phyloP scores from a whole-genome alignment of 2,329 filamentous ascomycete genomes.

The Cyphellophora europaea region DNA sequence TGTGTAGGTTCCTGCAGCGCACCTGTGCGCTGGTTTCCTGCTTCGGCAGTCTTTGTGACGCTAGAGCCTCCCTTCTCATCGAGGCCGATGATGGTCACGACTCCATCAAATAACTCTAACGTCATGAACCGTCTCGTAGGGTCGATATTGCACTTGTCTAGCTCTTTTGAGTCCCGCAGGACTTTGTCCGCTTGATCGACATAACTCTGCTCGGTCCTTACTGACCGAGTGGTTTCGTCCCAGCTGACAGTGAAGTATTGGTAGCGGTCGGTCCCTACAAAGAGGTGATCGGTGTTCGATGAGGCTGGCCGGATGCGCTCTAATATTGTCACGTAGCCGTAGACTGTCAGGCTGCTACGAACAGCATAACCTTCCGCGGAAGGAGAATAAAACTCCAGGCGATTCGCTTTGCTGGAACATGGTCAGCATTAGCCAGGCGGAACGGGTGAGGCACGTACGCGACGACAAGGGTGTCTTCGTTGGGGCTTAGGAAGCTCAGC shows the following conservation, averaged over 20 bases:
- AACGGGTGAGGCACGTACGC: conserved; percentile 54
- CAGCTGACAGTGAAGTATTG: conserved; percentile 87
- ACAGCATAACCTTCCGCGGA: conserved; percentile 56
- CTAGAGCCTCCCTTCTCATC: conserved; percentile 28
- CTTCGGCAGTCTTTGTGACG: conserved; percentile 14
- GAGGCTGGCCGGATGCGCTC: conserved; percentile 68
- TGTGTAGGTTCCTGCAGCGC: conserved; percentile 54
- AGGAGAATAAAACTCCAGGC: conserved; percentile 72
- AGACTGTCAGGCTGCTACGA: conserved; percentile 61
- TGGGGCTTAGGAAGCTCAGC: conserved; percentile 62
- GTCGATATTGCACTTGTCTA: conserved; percentile 75
- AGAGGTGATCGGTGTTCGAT: conserved; percentile 70
- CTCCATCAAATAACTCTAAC: conserved; percentile 59
- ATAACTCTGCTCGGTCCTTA: conserved; percentile 49
- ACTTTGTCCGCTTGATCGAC: conserved; percentile 52
- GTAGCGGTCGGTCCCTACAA: conserved; percentile 81
- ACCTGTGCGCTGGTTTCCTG: conserved; percentile 27
- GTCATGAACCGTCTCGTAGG: conserved; percentile 62
- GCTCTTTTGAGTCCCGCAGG: conserved; percentile 66
- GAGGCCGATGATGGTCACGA: conserved; percentile 56
- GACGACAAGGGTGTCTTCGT: conserved; percentile 74
- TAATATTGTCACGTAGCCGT: conserved; percentile 79
- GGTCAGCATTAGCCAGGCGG: conserved; percentile 1
- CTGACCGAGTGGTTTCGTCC: conserved; percentile 50
- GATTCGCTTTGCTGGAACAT: conserved; percentile 62